Base-by-base conservation (phyloP, 768 basidiomycete genomes). In the Pulveroboletus sp. region DNA sequence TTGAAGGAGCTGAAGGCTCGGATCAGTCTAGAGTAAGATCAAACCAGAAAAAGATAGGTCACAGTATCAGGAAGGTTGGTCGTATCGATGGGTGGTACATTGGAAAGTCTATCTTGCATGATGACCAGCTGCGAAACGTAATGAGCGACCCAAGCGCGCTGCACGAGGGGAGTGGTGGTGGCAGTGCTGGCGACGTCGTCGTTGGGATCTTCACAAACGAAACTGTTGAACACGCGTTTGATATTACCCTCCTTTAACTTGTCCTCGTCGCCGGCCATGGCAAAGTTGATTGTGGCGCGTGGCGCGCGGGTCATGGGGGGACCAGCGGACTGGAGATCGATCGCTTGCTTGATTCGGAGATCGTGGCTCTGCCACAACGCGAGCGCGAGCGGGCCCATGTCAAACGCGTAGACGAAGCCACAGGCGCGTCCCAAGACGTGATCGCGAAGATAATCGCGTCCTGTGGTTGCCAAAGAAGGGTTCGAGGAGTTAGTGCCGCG, bases 301-400 rank as follows among this genome's bases (percentile, higher is more conserved):
- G 63, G 63, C 14, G 47, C 52, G 5, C 66, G 66, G 37, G 46
- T 55, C 32, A 0, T 25, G 3, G 49, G 6, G 3, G 59, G 19
- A 32, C 55, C 47, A 1, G 54, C 63, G 3, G 54, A 58, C 44
- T 69, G 66, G 2, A 67, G 13, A 11, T 67, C 67, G 29, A 68
- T 62, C 21, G 66, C 66, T 23, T 69, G 67, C 46, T 51, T 58
- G 50, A 69, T 67, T n/a, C 67, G 67, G 44, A 69, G 65, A 55
- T 56, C 50, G 37, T 57, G 61, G 37, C 55, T 56, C 49, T 69
- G 57, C 63, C 61, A 65, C 42, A 67, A 45, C 16, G 58, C 56
- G 14, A 67, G 59, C n/a, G 60, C 68, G 32, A 69, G 60, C 4
- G 49, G 56, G 1, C 36, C 66, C 50, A 68, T 56, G 42, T 68